phyloP scores from a whole-genome alignment of 1,284 basidiomycete species.

The Rhodotorula sp. region DNA sequence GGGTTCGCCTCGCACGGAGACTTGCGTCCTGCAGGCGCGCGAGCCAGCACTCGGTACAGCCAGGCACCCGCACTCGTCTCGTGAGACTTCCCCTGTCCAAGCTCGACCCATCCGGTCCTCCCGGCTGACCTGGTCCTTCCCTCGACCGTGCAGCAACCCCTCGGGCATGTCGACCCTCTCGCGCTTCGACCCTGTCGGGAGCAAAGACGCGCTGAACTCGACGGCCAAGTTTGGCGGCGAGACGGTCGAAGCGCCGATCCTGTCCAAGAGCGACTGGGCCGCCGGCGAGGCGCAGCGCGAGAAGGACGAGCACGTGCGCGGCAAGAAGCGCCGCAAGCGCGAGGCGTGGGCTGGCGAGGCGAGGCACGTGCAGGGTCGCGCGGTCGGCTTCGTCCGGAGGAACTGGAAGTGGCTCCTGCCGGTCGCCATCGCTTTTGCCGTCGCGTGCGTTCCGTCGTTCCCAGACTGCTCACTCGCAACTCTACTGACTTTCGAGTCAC shows the following conservation, averaged over 20 bases:
- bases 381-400: background rate
- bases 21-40: background rate
- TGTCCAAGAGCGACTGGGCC: conserved; percentile 14
- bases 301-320: conserved; percentile 11
- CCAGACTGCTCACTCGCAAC: background rate
- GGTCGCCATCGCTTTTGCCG: conserved; percentile 3
- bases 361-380: background rate
- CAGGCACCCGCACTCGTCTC: conserved; percentile 1
- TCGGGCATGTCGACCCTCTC: background rate
- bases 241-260: conserved; percentile 11
- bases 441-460: conserved; percentile 15
- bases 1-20: conserved; percentile 21
- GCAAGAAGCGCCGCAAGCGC: conserved; percentile 12
- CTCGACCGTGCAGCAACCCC: background rate
- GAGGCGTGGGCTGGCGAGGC: background rate
- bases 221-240: conserved; percentile 1
- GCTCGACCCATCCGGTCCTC: background rate
- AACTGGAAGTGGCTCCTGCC: conserved; percentile 24
- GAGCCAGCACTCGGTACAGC: background rate
- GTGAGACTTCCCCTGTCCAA: background rate
- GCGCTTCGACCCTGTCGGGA: background rate
- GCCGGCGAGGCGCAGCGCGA: conserved; percentile 23
- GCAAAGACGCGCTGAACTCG: background rate
- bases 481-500: background rate
- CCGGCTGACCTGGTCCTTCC: background rate